Evolutionary conservation across 1,284 basidiomycete species (phyloP), one percentile per base, ranked within the genome.

Genomic region (Cutaneotrichosporon dermatis): DNA sequence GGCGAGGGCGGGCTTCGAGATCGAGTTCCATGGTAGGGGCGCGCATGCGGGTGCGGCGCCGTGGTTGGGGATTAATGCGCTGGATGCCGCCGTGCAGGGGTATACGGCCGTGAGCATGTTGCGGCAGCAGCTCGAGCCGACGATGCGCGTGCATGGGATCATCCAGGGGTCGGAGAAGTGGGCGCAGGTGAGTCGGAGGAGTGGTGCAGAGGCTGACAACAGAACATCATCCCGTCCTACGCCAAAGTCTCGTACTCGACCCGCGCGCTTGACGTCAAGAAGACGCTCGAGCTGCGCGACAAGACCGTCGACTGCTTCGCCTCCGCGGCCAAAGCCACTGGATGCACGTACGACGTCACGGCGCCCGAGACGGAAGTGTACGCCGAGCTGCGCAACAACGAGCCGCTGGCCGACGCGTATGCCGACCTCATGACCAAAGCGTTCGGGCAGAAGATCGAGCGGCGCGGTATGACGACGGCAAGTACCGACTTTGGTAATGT

Each of bases 11-110:
- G 69, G 65, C 0, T 68, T 73, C 56, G 61, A 58, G 5, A 63
- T 69, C 35, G 68, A 69, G 34, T 67, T 69, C 43, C 58, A 60
- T 43, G 70, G 70, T 8, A 62, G 62, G 37, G 65, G 64, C 13
- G 70, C 70, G 11, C 70, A 72, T 57, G 70, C 71, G 0, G 70
- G 68, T 1, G 66, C 66, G 3, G 65, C 65, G n/a, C 68, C 68
- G 5, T 70, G 89, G 74, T 75, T 78, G 61, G 80, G 79, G 7
- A 70, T 80, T 65, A 81, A 81, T 58, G 80, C 80, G 0, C 72
- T 80, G 16, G 80, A 82, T 59, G 80, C 80, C 1, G 80, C 79
- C 6, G 78, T 81, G 2, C 67, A 67, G 58, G 69, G 66, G 10
- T 71, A 82, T 67, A 75, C 64, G 46, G 78, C 76, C 58, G 74